Evolutionary conservation across 2,329 filamentous ascomycete species (phyloP).

Genomic region (Sporothrix phasma): DNA sequence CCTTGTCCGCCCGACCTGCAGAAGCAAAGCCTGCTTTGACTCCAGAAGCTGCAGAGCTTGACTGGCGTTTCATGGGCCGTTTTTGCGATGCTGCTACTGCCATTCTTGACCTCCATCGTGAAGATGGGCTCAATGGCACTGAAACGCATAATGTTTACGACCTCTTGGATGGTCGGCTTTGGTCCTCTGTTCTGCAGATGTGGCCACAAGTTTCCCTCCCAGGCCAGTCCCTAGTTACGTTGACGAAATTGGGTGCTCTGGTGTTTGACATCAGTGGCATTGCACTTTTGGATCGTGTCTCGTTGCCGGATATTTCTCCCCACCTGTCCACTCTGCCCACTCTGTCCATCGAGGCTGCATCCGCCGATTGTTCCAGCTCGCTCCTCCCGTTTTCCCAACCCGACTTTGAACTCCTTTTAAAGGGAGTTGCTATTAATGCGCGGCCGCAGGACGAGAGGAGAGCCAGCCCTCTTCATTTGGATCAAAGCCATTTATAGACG

Average conservation of each 20-base stretch:
- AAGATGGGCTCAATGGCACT: not conserved
- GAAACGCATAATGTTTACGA: constrained; percentile 21
- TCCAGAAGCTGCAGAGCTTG: not conserved
- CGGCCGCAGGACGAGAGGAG: not conserved
- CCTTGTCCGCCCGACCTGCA: not conserved
- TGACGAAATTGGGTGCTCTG: not conserved
- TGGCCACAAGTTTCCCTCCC: too few relatives aligned
- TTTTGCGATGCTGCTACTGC: not conserved
- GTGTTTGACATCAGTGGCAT: not conserved
- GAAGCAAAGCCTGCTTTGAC: not conserved
- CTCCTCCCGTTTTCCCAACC: constrained; percentile 40
- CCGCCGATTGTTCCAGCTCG: not conserved
- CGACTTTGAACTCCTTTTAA: constrained; percentile 36
- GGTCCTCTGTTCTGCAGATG: not conserved
- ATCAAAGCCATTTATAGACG: not conserved
- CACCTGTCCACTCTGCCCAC: not conserved
- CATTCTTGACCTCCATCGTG: not conserved
- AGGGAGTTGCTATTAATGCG: constrained; percentile 32
- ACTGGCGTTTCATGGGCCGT: not conserved
- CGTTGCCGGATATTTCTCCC: not conserved
- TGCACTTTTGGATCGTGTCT: not conserved
- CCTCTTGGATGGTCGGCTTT: constrained; percentile 21
- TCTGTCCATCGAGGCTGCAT: too few relatives aligned
- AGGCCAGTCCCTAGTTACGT: not conserved
- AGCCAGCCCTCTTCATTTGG: not conserved